phyloP scores from a whole-genome alignment of 1,284 basidiomycete genomes.

The Naganishia albida region DNA sequence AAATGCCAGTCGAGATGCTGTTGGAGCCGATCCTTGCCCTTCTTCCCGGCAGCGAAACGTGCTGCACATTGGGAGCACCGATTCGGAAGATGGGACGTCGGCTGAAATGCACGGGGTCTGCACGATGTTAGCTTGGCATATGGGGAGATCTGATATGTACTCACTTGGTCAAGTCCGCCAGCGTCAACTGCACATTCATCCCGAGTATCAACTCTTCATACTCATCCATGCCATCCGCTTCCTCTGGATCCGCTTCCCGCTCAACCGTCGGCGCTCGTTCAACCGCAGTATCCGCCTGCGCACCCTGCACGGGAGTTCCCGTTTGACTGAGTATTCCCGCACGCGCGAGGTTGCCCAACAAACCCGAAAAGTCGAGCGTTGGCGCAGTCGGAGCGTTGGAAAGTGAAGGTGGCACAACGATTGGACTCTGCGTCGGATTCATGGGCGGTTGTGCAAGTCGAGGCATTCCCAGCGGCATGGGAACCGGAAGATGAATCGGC shows the following conservation, averaged over 20 bases:
- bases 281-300: neutral
- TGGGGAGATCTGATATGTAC: constrained; percentile 39
- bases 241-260: constrained; percentile 9
- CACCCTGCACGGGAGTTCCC: constrained; percentile 19
- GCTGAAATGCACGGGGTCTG: constrained; percentile 63
- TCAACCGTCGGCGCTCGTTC: neutral
- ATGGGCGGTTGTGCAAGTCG: neutral
- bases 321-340: constrained; percentile 16
- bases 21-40: constrained; percentile 74
- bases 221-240: constrained; percentile 55
- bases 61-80: constrained; percentile 94
- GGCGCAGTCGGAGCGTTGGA: neutral
- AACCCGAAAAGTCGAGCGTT: constrained; percentile 12
- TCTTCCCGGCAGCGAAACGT: constrained; percentile 72
- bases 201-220: constrained; percentile 73
- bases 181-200: constrained; percentile 68
- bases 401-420: neutral
- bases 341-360: constrained; percentile 16
- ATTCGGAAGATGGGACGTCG: constrained; percentile 72
- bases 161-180: constrained; percentile 72
- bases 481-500: neutral
- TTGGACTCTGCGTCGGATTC: neutral
- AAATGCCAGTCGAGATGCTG: constrained; percentile 98
- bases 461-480: neutral
- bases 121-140: neutral